These are phyloP conservation scores for Candida odintsovae DNA, from an alignment of 805 yeast species.

Conservation along the genomic window DNA sequence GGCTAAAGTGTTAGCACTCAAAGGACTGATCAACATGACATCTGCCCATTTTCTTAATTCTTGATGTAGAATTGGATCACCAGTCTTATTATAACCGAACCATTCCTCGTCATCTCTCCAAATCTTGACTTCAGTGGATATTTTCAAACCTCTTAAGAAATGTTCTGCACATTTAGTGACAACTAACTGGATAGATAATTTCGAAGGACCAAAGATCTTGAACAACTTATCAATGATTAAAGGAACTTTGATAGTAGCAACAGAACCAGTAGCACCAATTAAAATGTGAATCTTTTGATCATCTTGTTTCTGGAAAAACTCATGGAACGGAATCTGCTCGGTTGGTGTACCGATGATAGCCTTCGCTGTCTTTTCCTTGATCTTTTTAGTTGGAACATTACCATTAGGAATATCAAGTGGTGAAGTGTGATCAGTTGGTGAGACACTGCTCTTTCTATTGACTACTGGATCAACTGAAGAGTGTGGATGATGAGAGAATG, in stretches of 20 bases:
- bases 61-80: slow-evolving; percentile 73
- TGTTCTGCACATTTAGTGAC: slow-evolving; percentile 75
- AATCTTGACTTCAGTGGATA: slow-evolving; percentile 69
- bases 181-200: slow-evolving; percentile 77
- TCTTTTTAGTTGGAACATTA: slow-evolving; percentile 18
- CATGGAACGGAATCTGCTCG: slow-evolving; percentile 70
- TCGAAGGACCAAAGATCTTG: slow-evolving; percentile 67
- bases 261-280: slow-evolving; percentile 93
- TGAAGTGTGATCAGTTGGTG: not conserved
- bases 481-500: slow-evolving; percentile 4
- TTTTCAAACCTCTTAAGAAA: slow-evolving; percentile 55
- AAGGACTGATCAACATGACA: slow-evolving; percentile 67
- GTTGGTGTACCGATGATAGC: slow-evolving; percentile 52
- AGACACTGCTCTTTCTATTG: not conserved
- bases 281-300: slow-evolving; percentile 84
- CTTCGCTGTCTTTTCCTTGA: slow-evolving; percentile 35
- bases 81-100: slow-evolving; percentile 45
- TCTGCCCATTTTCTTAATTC: slow-evolving; percentile 86
- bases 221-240: slow-evolving; percentile 80
- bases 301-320: slow-evolving; percentile 64
- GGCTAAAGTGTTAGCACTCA: slow-evolving; percentile 75
- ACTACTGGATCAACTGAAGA: not conserved
- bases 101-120: slow-evolving; percentile 86
- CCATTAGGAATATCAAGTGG: not conserved
- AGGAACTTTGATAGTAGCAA: slow-evolving; percentile 93